Evolutionary conservation across 2,329 filamentous ascomycete species (phyloP), one percentile per base, ranked within the genome.

Genomic region (Nannizziopsis barbatae): DNA sequence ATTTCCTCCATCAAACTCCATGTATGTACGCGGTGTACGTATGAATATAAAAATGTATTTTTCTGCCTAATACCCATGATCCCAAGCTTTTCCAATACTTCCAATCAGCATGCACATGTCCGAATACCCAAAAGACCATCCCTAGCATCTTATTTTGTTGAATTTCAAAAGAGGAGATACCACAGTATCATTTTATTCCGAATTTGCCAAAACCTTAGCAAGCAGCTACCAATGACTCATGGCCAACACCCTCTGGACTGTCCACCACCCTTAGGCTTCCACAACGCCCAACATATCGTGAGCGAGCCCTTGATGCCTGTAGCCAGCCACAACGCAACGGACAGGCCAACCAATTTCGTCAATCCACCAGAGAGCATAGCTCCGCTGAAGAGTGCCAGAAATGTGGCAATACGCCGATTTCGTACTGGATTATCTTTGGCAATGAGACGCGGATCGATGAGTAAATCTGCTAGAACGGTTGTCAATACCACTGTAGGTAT

Each of bases 401-500:
- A 66, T 1, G 63, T 61, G 0, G 56, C 62, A 1, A 64, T 52
- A n/a, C 68, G 56, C 27, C 64, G 57, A 46, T 66, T 65, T 2
- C 65, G 57, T 44, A 58, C 62, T 0, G 58, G 52, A 36, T 66
- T 66, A 1, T 44, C 47, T n/a, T 55, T 57, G 3, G 30, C 40
- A 8, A 56, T 52, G 15, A 66, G 41, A 6, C 59, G 57, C 11
- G 56, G 57, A 44, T 70, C 67, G 10, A 65, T 59, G 6, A 67
- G 55, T 6, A 69, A 55, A 50, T 70, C 67, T 48, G 63, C 66
- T 6, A 67, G 57, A 2, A 69, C 51, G 1, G 65, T 65, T 0
- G 67, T 70, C 10, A 70, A 55, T 5, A 70, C 67, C 2, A 69
- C 62, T 0, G 66, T 70, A 0, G 67, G 67, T 15, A 70, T 60